phyloP scores from a whole-genome alignment of 225 moss, liverwort and hornwort species.

The Polytrichum formosum region DNA sequence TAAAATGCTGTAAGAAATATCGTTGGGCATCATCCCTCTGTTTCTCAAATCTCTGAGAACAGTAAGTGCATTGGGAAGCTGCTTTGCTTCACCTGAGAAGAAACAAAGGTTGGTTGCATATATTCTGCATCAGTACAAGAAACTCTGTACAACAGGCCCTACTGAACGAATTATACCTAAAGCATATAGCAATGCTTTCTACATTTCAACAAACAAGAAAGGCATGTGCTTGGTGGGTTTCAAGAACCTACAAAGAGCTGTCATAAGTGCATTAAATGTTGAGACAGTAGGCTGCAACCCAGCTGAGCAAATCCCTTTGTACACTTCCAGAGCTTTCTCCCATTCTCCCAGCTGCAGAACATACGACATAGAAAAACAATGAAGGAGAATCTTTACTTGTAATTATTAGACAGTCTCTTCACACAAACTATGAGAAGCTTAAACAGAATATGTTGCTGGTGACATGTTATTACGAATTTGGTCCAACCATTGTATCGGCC shows the following conservation, averaged over 20 bases:
- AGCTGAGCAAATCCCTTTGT: conserved; percentile 43
- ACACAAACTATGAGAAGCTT: too few species aligned
- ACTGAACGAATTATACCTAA: too few species aligned
- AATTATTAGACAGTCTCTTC: too few species aligned
- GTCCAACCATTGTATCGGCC: too few species aligned
- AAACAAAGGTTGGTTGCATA: neutral
- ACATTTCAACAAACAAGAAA: too few species aligned
- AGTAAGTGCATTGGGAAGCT: conserved; percentile 54
- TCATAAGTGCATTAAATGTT: conserved; percentile 91
- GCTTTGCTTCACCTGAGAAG: conserved; percentile 66
- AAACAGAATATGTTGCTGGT: too few species aligned
- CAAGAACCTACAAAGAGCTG: conserved; percentile 73
- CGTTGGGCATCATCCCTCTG: conserved; percentile 52
- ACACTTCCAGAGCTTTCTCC: conserved; percentile 73
- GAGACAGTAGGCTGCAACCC: conserved; percentile 66
- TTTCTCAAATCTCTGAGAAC: conserved; percentile 78
- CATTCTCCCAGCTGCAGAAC: conserved; percentile 72
- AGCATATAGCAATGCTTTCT: too few species aligned
- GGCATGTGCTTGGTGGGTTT: neutral
- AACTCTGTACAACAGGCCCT: too few species aligned
- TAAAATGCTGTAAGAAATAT: conserved; percentile 86
- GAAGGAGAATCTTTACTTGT: too few species aligned
- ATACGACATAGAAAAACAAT: neutral
- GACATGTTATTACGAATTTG: too few species aligned
- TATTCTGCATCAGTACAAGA: too few species aligned